Evolutionary conservation across 768 basidiomycete genomes (phyloP).

Genomic region (Boletellus ananiceps): DNA sequence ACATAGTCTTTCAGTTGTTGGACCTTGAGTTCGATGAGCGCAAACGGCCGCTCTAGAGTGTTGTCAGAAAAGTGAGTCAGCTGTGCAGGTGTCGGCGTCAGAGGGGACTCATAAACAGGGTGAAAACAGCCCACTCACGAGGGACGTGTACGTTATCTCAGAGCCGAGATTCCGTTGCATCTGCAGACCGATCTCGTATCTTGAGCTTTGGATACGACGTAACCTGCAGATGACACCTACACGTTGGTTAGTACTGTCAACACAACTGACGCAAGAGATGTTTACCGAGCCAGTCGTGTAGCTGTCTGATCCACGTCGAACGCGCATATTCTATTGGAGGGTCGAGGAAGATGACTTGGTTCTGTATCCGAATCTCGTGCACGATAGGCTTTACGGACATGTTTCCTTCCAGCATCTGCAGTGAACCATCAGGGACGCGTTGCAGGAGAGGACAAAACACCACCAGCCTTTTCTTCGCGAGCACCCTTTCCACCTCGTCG

Average conservation of each 20-base stretch:
- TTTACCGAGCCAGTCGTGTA: constrained; percentile 86
- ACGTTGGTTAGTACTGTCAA: not conserved
- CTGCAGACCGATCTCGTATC: constrained; percentile 95
- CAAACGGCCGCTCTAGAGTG: constrained; percentile 76
- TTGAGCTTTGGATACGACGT: constrained; percentile 85
- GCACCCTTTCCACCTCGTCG: constrained; percentile 63
- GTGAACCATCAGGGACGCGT: not conserved
- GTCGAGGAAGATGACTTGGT: constrained; percentile 97
- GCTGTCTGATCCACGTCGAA: constrained; percentile 80
- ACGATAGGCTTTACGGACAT: constrained; percentile 82
- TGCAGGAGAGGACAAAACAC: not conserved
- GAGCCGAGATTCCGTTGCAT: constrained; percentile 64
- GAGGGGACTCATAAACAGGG: not conserved
- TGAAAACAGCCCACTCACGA: constrained; percentile 46
- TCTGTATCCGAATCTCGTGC: constrained; percentile 96
- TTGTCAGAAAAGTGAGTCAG: constrained; percentile 69
- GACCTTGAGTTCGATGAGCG: constrained; percentile 83
- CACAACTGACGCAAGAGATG: not conserved
- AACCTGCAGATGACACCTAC: constrained; percentile 83
- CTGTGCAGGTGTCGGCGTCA: constrained; percentile 35
- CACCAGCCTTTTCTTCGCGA: constrained; percentile 74
- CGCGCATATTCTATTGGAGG: constrained; percentile 96
- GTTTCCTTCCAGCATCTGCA: constrained; percentile 63
- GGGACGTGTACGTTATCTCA: constrained; percentile 78
- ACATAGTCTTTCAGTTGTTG: constrained; percentile 88